A percentile compares a stretch with the other conserved stretches of the same genome.
Evolutionary conservation across 805 yeast species (phyloP).

Genomic region (Barnettozyma californica): DNA sequence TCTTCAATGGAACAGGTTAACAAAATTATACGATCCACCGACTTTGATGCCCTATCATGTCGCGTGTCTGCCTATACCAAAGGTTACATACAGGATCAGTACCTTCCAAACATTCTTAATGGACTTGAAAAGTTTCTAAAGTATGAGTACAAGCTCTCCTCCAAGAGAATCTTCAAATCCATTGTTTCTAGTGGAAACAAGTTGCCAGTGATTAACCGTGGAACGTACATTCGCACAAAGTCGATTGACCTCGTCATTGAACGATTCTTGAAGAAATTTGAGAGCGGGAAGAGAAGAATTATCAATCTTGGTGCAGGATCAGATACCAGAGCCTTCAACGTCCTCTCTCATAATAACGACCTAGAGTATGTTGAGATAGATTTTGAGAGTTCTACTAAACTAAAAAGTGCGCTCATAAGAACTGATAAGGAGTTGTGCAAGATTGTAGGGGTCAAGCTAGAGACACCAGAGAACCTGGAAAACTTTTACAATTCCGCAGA

Average conservation of each 20-base stretch:
- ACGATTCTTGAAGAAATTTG: slow-evolving; percentile 33
- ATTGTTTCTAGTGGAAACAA: slow-evolving; percentile 16
- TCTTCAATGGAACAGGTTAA: slow-evolving; percentile 9
- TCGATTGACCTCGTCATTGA: slow-evolving; percentile 44
- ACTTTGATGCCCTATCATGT: slow-evolving; percentile 66
- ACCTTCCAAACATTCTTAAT: slow-evolving; percentile 11
- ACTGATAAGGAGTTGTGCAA: slow-evolving; percentile 10
- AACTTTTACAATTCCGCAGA: slow-evolving; percentile 15
- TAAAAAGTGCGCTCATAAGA: slow-evolving; percentile 32
- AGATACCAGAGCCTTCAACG: slow-evolving; percentile 47
- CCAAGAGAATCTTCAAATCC: slow-evolving; percentile 14
- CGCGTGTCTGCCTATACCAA: slow-evolving; percentile 47
- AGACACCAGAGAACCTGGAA: slow-evolving; percentile 2
- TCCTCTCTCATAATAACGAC: slow-evolving; percentile 25
- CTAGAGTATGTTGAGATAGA: slow-evolving; percentile 46
- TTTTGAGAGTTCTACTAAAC: slow-evolving; percentile 39
- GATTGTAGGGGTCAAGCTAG: slow-evolving; percentile 10
- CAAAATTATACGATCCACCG: slow-evolving; percentile 38
- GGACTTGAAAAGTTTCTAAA: slow-evolving; percentile 21
- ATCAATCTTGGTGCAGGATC: slow-evolving; percentile 67
- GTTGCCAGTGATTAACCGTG: slow-evolving; percentile 63
- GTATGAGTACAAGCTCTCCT: slow-evolving; percentile 19
- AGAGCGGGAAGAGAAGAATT: slow-evolving; percentile 38
- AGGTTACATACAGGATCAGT: slow-evolving; percentile 41
- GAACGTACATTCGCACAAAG: slow-evolving; percentile 58